Evolutionary conservation across 805 yeast species (phyloP).

Genomic region (Scheffersomyces lignosus): DNA sequence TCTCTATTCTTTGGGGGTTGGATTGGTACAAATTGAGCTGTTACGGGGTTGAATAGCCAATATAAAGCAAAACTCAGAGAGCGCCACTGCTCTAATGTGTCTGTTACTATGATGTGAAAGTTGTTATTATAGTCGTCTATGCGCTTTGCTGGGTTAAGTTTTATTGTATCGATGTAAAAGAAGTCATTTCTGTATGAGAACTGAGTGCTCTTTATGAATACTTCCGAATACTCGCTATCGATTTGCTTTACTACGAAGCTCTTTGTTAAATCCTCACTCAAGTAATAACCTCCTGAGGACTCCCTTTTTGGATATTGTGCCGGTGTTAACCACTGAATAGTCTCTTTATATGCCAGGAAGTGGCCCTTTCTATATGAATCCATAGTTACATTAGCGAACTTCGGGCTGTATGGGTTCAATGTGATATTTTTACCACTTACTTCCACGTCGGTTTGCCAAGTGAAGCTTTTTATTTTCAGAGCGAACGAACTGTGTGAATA

Average conservation of each 20-base stretch:
- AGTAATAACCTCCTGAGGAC: conserved; percentile 29
- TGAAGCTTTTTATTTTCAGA: conserved; percentile 19
- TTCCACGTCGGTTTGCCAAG: conserved; percentile 20
- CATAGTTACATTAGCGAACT: conserved; percentile 28
- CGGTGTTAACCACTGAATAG: conserved; percentile 28
- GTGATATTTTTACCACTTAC: conserved; percentile 31
- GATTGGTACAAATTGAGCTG: conserved; percentile 30
- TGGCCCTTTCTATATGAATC: conserved; percentile 21
- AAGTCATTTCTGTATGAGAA: conserved; percentile 46
- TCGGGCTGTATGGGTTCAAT: conserved; percentile 27
- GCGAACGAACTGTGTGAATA: conserved; percentile 26
- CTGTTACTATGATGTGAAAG: conserved; percentile 55
- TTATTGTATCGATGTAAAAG: conserved; percentile 29
- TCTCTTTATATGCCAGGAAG: conserved; percentile 13
- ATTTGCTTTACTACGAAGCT: conserved; percentile 23
- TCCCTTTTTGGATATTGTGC: conserved; percentile 29
- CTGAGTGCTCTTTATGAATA: conserved; percentile 26
- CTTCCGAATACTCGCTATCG: conserved; percentile 25
- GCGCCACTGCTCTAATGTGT: conserved; percentile 45
- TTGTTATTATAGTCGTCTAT: conserved; percentile 43
- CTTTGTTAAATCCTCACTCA: conserved; percentile 13
- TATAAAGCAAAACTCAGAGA: conserved; percentile 36
- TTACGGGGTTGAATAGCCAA: conserved; percentile 34
- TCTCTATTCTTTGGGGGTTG: conserved; percentile 23
- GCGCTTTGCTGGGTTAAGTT: conserved; percentile 40